These are phyloP conservation scores for Annulohypoxylon bovei DNA, from an alignment of 495 filamentous ascomycete genomes.

Conservation along the genomic window DNA sequence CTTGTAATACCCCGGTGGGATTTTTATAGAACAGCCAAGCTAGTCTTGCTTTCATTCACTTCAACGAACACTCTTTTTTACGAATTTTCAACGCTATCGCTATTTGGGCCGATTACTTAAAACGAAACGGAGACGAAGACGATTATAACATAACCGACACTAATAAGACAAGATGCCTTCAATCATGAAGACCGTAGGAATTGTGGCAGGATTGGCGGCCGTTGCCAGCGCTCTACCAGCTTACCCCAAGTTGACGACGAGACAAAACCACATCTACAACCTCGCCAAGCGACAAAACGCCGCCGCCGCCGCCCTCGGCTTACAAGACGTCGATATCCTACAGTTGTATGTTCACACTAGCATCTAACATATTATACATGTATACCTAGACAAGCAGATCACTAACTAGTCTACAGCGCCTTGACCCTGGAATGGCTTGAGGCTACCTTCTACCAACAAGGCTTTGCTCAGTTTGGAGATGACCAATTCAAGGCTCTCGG, in stretches of 20 bases:
- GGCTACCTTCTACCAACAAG: slow-evolving; percentile 68
- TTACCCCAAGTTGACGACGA: slow-evolving; percentile 53
- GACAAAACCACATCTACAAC: slow-evolving; percentile 56
- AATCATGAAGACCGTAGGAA: slow-evolving; percentile 51
- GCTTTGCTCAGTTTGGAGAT: slow-evolving; percentile 68
- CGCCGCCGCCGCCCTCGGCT: slow-evolving; percentile 59
- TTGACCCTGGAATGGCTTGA: slow-evolving; percentile 74
- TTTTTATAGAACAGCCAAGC: slow-evolving; percentile 55
- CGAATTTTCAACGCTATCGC: slow-evolving; percentile 29
- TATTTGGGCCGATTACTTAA: slow-evolving; percentile 22
- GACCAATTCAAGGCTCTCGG: slow-evolving; percentile 67
- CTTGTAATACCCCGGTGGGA: slow-evolving; percentile 56
- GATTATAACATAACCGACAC: slow-evolving; percentile 29
- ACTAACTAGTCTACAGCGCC: slow-evolving; percentile 56
- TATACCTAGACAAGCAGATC: background rate
- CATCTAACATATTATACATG: background rate
- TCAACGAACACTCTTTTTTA: slow-evolving; percentile 22
- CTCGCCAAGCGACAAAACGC: slow-evolving; percentile 62
- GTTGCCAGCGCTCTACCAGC: slow-evolving; percentile 57
- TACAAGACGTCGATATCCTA: slow-evolving; percentile 73
- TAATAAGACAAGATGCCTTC: slow-evolving; percentile 58
- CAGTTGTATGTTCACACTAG: slow-evolving; percentile 67
- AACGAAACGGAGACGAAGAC: slow-evolving; percentile 41
- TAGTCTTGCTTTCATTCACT: slow-evolving; percentile 54
- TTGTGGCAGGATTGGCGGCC: slow-evolving; percentile 57